Conservation (phyloP, 768 basidiomycete species). For the Clitopilus hobsonii region DNA sequence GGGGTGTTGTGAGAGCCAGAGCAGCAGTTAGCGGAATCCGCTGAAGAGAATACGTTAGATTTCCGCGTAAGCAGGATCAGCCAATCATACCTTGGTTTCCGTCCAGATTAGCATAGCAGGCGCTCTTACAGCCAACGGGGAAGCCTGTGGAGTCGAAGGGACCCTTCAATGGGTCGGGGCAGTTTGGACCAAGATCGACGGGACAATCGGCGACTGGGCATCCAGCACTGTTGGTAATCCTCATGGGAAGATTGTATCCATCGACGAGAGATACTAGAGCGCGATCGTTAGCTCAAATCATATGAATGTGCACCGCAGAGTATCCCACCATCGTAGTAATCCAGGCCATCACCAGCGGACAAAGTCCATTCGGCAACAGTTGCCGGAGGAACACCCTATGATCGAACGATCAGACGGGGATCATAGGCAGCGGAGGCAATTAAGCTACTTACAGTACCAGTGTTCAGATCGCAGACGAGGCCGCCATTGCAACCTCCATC, state of each 20-base stretch:
- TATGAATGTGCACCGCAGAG: background rate
- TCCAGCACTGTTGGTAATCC: constrained; percentile 42
- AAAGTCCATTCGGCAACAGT: constrained; percentile 67
- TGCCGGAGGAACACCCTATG: constrained; percentile 61
- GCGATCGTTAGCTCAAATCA: too few species aligned
- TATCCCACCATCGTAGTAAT: constrained; percentile 56
- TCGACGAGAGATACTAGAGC: constrained; percentile 53
- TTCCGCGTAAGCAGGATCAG: background rate
- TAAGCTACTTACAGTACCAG: constrained; percentile 38
- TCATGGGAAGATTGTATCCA: constrained; percentile 55
- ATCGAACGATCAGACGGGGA: background rate
- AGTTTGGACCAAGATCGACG: constrained; percentile 48
- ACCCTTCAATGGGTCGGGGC: constrained; percentile 41
- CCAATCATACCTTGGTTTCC: constrained; percentile 18
- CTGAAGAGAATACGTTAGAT: constrained; percentile 4
- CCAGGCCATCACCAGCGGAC: constrained; percentile 31
- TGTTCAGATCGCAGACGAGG: constrained; percentile 45
- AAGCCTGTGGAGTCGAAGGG: constrained; percentile 42
- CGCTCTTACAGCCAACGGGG: constrained; percentile 49
- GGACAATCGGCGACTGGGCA: constrained; percentile 48
- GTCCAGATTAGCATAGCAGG: constrained; percentile 34
- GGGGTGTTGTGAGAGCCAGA: constrained; percentile 25
- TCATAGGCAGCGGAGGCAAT: background rate
- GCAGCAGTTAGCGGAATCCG: constrained; percentile 32
- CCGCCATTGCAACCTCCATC: constrained; percentile 71